Percentiles rank a stretch among this genome's conserved stretches.
These are phyloP conservation scores for Chrysoporthe puriensis DNA, from an alignment of 2,329 filamentous ascomycete species.

Conservation along the genomic window DNA sequence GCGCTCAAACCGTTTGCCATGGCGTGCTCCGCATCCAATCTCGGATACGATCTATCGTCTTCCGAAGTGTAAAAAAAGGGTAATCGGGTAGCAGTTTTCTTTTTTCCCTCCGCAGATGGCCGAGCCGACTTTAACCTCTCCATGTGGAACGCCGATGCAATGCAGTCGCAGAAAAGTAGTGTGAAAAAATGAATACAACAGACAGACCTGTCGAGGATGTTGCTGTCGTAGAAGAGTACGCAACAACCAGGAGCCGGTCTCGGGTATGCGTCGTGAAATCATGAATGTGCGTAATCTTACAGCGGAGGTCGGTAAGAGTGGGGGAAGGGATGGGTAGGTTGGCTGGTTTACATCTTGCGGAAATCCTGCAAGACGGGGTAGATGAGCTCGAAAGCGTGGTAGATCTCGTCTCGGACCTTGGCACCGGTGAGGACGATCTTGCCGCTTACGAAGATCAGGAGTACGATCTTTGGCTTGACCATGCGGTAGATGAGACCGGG, in stretches of 20 bases:
- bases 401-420: conserved; percentile 97
- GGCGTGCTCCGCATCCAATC: conserved; percentile 32
- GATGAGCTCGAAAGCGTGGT: conserved; percentile 95
- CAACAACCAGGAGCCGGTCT: conserved; percentile 24
- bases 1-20: conserved; percentile 18
- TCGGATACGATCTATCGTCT: conserved; percentile 31
- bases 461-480: conserved; percentile 99
- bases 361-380: conserved; percentile 87
- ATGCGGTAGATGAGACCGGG: conserved; percentile 99
- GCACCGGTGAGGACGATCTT: conserved; percentile 98
- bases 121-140: conserved; percentile 29
- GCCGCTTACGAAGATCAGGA: conserved; percentile 95
- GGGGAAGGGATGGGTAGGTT: background rate
- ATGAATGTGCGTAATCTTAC: conserved; percentile 40
- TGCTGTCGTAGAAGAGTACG: conserved; percentile 15
- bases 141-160: conserved; percentile 54
- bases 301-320: conserved; percentile 18
- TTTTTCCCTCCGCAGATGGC: conserved; percentile 34
- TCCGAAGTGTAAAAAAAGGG: conserved; percentile 24
- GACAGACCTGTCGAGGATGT: conserved; percentile 18
- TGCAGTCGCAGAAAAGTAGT: conserved; percentile 30
- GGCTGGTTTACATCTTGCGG: conserved; percentile 54
- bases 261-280: conserved; percentile 48
- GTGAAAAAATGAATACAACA: conserved; percentile 34
- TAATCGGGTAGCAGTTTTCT: conserved; percentile 33